Percentiles rank a stretch among this genome's conserved stretches.
phyloP scores from a whole-genome alignment of 2,329 filamentous ascomycete species.

The Phyllosticta ampelicida region DNA sequence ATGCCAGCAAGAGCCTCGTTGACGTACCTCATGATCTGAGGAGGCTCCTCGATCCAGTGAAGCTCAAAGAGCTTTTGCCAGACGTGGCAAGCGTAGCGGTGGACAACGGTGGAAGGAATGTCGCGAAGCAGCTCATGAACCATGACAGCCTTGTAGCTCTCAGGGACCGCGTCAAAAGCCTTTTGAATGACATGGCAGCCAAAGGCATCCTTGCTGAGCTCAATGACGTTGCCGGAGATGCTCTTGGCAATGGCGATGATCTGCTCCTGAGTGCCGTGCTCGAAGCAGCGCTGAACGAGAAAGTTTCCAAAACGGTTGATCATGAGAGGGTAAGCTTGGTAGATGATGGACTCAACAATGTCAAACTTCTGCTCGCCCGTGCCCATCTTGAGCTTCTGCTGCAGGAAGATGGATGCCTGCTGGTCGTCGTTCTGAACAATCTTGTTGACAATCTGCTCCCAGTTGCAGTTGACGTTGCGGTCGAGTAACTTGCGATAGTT shows the following conservation, averaged over 20 bases:
- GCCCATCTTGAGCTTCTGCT: slow-evolving; percentile 97
- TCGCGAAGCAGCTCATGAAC: slow-evolving; percentile 92
- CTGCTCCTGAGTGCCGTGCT: slow-evolving; percentile 91
- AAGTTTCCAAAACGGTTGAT: slow-evolving; percentile 98
- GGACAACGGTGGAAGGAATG: slow-evolving; percentile 95
- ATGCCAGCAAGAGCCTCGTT: slow-evolving; percentile 90
- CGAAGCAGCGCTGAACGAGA: slow-evolving; percentile 95
- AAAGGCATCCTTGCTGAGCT: slow-evolving; percentile 95
- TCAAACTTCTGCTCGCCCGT: slow-evolving; percentile 93
- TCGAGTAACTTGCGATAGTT: slow-evolving; percentile 95
- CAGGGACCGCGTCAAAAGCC: slow-evolving; percentile 93
- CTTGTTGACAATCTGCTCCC: slow-evolving; percentile 99
- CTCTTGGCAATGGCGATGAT: slow-evolving; percentile 89
- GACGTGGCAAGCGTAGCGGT: slow-evolving; percentile 96
- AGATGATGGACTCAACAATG: slow-evolving; percentile 92
- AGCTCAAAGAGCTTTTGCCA: slow-evolving; percentile 99
- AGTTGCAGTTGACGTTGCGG: slow-evolving; percentile 93
- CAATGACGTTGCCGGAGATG: slow-evolving; percentile 88
- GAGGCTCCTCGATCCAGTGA: slow-evolving; percentile 86
- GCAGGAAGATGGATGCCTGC: slow-evolving; percentile 95
- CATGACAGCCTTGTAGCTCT: slow-evolving; percentile 97
- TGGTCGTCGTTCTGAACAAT: slow-evolving; percentile 99
- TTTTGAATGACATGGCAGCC: slow-evolving; percentile 98
- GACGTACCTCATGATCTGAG: slow-evolving; percentile 97
- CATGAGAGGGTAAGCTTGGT: slow-evolving; percentile 92